phyloP scores from a whole-genome alignment of 257 asterid genomes.

The Jacaranda copaia region DNA sequence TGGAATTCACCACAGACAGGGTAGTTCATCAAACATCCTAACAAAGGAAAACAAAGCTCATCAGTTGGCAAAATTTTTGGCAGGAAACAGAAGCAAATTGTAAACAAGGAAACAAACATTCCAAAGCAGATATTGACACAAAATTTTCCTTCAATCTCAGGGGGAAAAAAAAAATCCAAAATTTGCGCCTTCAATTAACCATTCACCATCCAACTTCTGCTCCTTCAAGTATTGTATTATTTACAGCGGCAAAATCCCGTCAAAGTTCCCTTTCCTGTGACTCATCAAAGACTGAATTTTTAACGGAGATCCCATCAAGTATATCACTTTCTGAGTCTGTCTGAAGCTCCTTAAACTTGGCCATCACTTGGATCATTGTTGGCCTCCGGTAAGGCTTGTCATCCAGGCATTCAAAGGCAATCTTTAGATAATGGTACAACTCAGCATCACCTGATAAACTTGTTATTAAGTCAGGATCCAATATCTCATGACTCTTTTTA shows the following conservation, averaged over 20 bases:
- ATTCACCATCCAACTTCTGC: slow-evolving; percentile 37
- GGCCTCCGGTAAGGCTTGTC: slow-evolving; percentile 86
- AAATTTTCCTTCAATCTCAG: slow-evolving; percentile 15
- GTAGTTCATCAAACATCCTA: not conserved
- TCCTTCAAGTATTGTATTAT: slow-evolving; percentile 39
- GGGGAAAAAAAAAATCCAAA: not conserved
- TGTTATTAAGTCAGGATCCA: slow-evolving; percentile 68
- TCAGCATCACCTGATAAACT: slow-evolving; percentile 68
- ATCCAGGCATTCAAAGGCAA: slow-evolving; percentile 87
- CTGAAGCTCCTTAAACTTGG: slow-evolving; percentile 85
- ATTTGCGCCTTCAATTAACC: not conserved
- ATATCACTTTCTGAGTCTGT: slow-evolving; percentile 75
- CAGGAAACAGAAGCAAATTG: slow-evolving; percentile 39
- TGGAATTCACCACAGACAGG: not conserved
- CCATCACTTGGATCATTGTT: slow-evolving; percentile 96
- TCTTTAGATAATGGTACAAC: slow-evolving; percentile 69
- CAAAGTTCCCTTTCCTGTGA: slow-evolving; percentile 69
- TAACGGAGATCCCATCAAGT: slow-evolving; percentile 81
- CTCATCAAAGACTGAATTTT: slow-evolving; percentile 77
- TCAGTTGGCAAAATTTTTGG: slow-evolving; percentile 29
- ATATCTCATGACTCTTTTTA: slow-evolving; percentile 65
- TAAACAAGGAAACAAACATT: slow-evolving; percentile 14
- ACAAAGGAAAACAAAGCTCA: slow-evolving; percentile 11
- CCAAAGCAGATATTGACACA: slow-evolving; percentile 1
- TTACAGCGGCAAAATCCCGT: slow-evolving; percentile 42